Base-by-base conservation (phyloP, 306 rosid species). In the Gillenia trifoliata region DNA sequence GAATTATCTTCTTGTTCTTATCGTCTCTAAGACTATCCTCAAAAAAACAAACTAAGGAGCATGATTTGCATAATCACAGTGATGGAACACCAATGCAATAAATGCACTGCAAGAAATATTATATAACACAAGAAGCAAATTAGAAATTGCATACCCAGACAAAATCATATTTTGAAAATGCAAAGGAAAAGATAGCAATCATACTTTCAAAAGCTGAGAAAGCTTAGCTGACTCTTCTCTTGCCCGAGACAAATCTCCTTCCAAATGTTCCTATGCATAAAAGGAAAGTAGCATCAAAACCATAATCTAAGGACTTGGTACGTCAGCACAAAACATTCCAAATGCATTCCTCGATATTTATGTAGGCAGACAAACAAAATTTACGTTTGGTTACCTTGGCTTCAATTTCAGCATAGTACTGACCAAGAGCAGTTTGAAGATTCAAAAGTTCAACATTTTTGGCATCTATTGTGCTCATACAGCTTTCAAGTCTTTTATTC, bases 351-450 rank as follows among this genome's bases (percentile, higher is more conserved):
- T n/a, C 8, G 28, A 16, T 52, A 40, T 52, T 34, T 31, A 56
- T 52, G 20, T 23, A 68, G 38, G 54, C 61, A 20, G 36, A 34
- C 36, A 60, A 30, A 17, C 23, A 67, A 47, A 75, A 78, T 70
- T 55, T 6, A 17, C n/a, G 75, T 60, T 52, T 75, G 61, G 49
- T 74, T 83, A 93, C 98, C 98, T 94, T 94, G 19, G 95, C 96
- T 85, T 94, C 98, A 78, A 94, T 94, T 91, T 91, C 97, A 70
- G 98, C 98, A 83, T 90, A 94, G 83, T 94, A 91, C 85, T 90
- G 98, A 70, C 98, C 98, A 75, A 94, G 98, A 41, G 97, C 97
- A 68, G 97, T 94, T 87, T 91, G 98, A 54, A 94, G 91, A 87
- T 94, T 94, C 76, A 87, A 60, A 20, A 94, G 96, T 83, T 94